Evolutionary conservation across 495 filamentous ascomycete species (phyloP).

Genomic region (Cudoniella acicularis): DNA sequence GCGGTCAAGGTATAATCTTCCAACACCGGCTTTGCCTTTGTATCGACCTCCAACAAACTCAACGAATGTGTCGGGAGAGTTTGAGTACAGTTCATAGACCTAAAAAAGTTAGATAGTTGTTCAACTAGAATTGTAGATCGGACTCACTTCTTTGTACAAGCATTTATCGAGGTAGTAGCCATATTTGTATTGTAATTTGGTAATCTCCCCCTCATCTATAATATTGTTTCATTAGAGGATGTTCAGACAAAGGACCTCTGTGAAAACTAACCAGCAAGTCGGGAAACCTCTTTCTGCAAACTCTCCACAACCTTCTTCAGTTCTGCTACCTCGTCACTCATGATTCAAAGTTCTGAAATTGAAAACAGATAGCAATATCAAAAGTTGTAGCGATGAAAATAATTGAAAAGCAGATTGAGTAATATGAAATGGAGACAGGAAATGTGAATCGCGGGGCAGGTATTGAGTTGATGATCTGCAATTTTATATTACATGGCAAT

Average conservation of each 20-base stretch:
- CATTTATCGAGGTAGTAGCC: slow-evolving; percentile 59
- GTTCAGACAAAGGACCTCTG: not conserved
- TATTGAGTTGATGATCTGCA: too few relatives aligned
- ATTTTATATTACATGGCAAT: too few relatives aligned
- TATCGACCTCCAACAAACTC: slow-evolving; percentile 54
- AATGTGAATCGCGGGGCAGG: too few relatives aligned
- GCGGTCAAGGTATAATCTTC: slow-evolving; percentile 49
- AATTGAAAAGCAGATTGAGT: too few relatives aligned
- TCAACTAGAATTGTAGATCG: not conserved
- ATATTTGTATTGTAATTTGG: slow-evolving; percentile 53
- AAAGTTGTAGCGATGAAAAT: too few relatives aligned
- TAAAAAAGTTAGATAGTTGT: slow-evolving; percentile 12
- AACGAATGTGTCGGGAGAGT: slow-evolving; percentile 51
- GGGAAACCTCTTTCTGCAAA: not conserved
- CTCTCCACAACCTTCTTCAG: not conserved
- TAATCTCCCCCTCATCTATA: slow-evolving; percentile 46
- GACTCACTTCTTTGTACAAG: slow-evolving; percentile 47
- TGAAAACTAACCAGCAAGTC: not conserved
- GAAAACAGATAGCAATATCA: too few relatives aligned
- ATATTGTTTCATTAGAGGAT: not conserved
- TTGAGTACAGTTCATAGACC: slow-evolving; percentile 48
- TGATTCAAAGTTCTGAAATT: not conserved
- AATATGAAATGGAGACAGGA: too few relatives aligned
- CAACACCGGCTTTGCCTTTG: slow-evolving; percentile 47
- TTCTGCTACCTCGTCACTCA: not conserved